Conservation (phyloP, 1,284 basidiomycete genomes). For the Melanopsichium pennsylvanicum region DNA sequence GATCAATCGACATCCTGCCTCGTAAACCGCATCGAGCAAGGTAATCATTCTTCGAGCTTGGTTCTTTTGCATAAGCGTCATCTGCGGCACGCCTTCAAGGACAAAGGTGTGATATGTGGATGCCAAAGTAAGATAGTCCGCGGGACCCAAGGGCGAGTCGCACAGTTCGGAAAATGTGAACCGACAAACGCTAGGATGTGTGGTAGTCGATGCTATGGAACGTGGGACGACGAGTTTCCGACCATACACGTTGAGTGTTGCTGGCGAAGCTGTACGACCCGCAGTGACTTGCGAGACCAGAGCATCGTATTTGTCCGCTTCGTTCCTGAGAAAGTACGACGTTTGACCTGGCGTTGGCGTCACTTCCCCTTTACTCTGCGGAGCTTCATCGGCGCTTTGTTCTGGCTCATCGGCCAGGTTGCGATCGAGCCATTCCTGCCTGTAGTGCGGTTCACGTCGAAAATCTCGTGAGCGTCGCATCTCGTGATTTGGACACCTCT, state of each 20-base stretch:
- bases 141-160: conserved; percentile 74
- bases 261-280: conserved; percentile 4
- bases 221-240: conserved; percentile 70
- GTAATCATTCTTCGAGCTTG: conserved; percentile 77
- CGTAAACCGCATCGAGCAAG: conserved; percentile 74
- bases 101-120: conserved; percentile 72
- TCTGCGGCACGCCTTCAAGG: conserved; percentile 72
- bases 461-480: conserved; percentile 68
- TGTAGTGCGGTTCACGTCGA: conserved; percentile 65
- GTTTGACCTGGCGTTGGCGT: conserved; percentile 1
- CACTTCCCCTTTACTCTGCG: not conserved
- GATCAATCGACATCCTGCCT: conserved; percentile 66
- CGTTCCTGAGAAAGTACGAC: conserved; percentile 47
- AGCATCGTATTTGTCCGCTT: conserved; percentile 33
- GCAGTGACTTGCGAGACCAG: conserved; percentile 16
- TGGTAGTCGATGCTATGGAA: conserved; percentile 53
- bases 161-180: conserved; percentile 75
- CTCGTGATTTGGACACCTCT: conserved; percentile 73
- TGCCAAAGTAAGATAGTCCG: conserved; percentile 76
- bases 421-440: conserved; percentile 38
- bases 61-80: conserved; percentile 74
- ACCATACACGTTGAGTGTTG: conserved; percentile 69
- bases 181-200: conserved; percentile 67
- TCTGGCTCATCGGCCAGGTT: not conserved
- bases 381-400: not conserved